Base-by-base conservation (phyloP, 768 basidiomycete genomes). In the Mycena alexandri region DNA sequence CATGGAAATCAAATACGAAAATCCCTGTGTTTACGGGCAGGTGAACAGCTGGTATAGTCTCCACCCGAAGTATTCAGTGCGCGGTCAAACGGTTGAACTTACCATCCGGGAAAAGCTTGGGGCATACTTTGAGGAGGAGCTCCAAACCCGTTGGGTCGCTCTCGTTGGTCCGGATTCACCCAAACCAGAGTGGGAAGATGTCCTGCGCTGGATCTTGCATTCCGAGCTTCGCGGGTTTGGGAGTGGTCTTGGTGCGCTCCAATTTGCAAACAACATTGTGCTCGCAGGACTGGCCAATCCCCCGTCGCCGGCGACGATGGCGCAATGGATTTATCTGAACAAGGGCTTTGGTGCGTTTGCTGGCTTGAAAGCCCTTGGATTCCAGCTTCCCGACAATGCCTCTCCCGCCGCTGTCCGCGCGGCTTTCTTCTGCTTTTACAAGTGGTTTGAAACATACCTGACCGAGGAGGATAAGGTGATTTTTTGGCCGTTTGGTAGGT, bases 241-340 rank as follows among this genome's bases (percentile, higher is more conserved):
- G 0, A 52, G 47, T 19, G 72, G 70, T 6, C 59, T 73, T 48
- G 71, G 50, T 7, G 22, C 60, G 1, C 42, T 73, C 2, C 72
- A 73, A 33, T 71, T 73, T 58, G 70, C 72, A 2, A 73, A 73
- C 41, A 66, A 64, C 21, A 17, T 67, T 1, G 67, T 54, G 1
- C 59, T 72, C 2, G 46, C 57, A 1, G 57, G 59, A 4, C 29
- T 73, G 29, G 71, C 61, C 12, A 21, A 29, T 7, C 38, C 29
- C n/a, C 0, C 70, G 0, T 62, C 48, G 2, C 43, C 50, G 0
- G 53, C 42, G 0, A 22, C 29, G 3, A 67, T 73, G 61, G 70
- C 60, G 0, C 48, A 68, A 17, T 69, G 71, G 66, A 66, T 73
- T 42, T 63, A 24, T 21, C n/a, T 58, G 2, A 56, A 71, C 41